Base-by-base conservation (phyloP, 139 green algal species). In the Monoraphidium neglectum region DNA sequence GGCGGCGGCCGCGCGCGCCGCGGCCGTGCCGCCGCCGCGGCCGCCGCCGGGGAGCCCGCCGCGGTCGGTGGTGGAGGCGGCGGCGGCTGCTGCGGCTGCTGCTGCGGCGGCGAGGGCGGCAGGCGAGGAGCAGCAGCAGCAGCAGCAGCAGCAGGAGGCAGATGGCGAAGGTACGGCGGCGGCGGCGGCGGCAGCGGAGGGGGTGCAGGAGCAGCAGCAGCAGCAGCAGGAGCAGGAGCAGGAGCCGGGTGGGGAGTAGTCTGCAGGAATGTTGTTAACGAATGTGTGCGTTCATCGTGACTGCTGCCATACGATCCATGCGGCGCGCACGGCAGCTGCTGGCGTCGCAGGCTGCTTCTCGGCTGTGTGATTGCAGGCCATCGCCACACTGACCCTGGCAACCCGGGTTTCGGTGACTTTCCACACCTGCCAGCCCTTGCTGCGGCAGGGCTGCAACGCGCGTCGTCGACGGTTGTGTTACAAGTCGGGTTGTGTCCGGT, bases 221-320 rank as follows among this genome's bases (percentile, higher is more conserved):
- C 43, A 40, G 23, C 43, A 59, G 46, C 66, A 26, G 57, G 8
- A n/a, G 70, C 38, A 16, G 38, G 21, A 60, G 54, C 57, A 65
- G 57, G 57, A 65, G 57, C 57, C 12, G 57, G 26, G 13, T 8
- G 10, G 16, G 57, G 57, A 65, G 57, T 13, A 65, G 57, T 10
- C 18, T 15, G 57, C 28, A 32, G 28, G 57, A 65, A 13, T n/a
- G n/a, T n/a, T n/a, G n/a, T n/a, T n/a, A n/a, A n/a, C n/a, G n/a
- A n/a, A n/a, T n/a, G n/a, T n/a, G n/a, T n/a, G n/a, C n/a, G n/a
- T n/a, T n/a, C n/a, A n/a, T n/a, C n/a, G n/a, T n/a, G n/a, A n/a
- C n/a, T 12, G 53, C 30, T 76, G 68, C 51, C 51, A 75, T 33
- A 49, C 68, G 6, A 65, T 75, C 36, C 33, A 2, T 74, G 37